phyloP scores from a whole-genome alignment of 1,284 basidiomycete genomes.

The Puccinia coronata region DNA sequence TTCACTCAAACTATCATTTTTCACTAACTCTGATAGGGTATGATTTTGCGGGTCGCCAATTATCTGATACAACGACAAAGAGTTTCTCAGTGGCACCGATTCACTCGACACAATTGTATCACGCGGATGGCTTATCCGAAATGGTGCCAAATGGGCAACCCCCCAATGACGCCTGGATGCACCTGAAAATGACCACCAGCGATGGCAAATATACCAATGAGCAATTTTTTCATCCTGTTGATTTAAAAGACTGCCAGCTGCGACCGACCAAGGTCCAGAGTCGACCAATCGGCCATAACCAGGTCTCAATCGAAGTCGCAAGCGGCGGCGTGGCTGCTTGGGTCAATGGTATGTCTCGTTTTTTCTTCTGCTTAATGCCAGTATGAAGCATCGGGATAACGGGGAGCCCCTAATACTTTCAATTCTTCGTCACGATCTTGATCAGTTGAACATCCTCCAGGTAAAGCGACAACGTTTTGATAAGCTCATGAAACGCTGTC shows the following conservation, averaged over 20 bases:
- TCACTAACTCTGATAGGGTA: conserved; percentile 58
- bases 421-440: background rate
- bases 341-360: conserved; percentile 52
- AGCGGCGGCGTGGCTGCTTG: conserved; percentile 65
- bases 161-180: conserved; percentile 63
- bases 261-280: conserved; percentile 61
- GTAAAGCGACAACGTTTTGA: background rate
- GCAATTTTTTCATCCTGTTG: conserved; percentile 66
- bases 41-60: conserved; percentile 64
- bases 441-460: conserved; percentile 40
- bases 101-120: conserved; percentile 64
- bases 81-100: conserved; percentile 63
- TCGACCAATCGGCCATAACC: conserved; percentile 27
- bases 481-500: background rate
- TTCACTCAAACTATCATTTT: too few relatives aligned
- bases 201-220: conserved; percentile 63
- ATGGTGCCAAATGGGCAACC: conserved; percentile 60
- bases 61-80: conserved; percentile 60
- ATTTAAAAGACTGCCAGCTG: conserved; percentile 62
- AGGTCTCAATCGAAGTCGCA: conserved; percentile 60
- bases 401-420: background rate
- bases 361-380: background rate
- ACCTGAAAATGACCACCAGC: conserved; percentile 61
- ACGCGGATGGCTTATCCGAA: conserved; percentile 53
- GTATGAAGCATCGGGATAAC: background rate